Base-by-base conservation (phyloP, 2,329 filamentous ascomycete genomes). In the Cladosporium sp. region DNA sequence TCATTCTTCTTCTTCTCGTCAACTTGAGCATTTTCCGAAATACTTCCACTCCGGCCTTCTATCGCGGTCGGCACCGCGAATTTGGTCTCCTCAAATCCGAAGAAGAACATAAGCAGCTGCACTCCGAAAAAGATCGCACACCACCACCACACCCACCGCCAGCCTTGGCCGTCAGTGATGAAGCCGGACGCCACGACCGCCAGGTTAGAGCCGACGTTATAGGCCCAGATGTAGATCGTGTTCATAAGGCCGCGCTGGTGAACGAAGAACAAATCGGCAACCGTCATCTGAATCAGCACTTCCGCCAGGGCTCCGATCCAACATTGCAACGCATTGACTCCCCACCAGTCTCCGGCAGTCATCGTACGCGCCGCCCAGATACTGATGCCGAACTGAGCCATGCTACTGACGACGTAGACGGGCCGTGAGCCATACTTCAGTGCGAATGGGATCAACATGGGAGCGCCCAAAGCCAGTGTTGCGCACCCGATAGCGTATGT, bases 91-190 rank as follows among this genome's bases (percentile, higher is more conserved):
- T 84, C 80, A 63, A 80, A 84, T 14, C 76, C 67, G 61, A 84
- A 82, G 1, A 78, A 35, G 49, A 83, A 77, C 12, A 78, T 66
- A 3, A 83, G 3, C 0, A 83, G 64, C 6, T 75, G 73, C 11
- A 75, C 60, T 3, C 72, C 75, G 60, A 79, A 78, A 66, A 78
- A 75, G 49, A 81, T 80, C 16, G 77, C 77, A 64, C 75, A 79
- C 59, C 78, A 84, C 81, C 81, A 83, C 77, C 78, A 84, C 0
- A 80, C 75, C 81, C 81, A 85, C 14, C 82, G 74, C 83, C 83
- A 86, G 0, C 81, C 82, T 68, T 81, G 77, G 1, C 72, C 71
- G 0, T 73, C 69, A 0, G 78, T 77, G n/a, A 81, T 72, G 67
- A 78, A 82, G 21, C 80, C 80, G 8, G 80, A 72, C 26, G 77